Evolutionary conservation across 441 rosid species (phyloP), one percentile per base, ranked within the genome.

Genomic region (Bocquillonia castaneifolia): DNA sequence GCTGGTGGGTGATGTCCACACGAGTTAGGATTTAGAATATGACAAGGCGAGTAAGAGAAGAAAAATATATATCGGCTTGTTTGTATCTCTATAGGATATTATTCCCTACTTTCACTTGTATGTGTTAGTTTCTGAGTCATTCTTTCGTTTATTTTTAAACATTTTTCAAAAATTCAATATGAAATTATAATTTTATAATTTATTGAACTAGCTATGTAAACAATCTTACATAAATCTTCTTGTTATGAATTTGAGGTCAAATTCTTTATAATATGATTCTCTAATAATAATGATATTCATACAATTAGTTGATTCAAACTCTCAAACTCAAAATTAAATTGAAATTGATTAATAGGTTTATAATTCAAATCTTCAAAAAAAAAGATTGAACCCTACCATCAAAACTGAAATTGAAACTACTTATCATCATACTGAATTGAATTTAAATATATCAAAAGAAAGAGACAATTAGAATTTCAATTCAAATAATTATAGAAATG

Each of bases 1-100:
- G 85, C 73, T 72, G 81, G 83, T 67, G 80, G 70, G 42, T 56
- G 67, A 67, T 59, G 36, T 60, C 48, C 57, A 2, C 31, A 34
- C 15, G 10, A 67, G 68, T 64, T 64, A 54, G 64, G 56, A 64
- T 36, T 37, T 55, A 28, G 68, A 69, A 42, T 26, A 32, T 74
- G 76, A 74, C 80, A 59, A 55, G 76, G 70, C 69, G 66, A 48
- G 17, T 22, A 56, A 53, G 71, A 44, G 69, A 10, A 50, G 55
- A 53, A 34, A 64, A 66, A 26, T 28, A 47, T 23, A 25, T 10
- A 37, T 28, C 28, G 34, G 40, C 25, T 22, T 54, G 63, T 75
- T 34, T 71, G 37, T 48, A 60, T 59, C 66, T 48, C 32, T 53
- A 1, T 66, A 57, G 29, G 4, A 5, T 5, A 47, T 15, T 47